phyloP scores from a whole-genome alignment of 148 eudicot species.

The Fagopyrum esculentum region DNA sequence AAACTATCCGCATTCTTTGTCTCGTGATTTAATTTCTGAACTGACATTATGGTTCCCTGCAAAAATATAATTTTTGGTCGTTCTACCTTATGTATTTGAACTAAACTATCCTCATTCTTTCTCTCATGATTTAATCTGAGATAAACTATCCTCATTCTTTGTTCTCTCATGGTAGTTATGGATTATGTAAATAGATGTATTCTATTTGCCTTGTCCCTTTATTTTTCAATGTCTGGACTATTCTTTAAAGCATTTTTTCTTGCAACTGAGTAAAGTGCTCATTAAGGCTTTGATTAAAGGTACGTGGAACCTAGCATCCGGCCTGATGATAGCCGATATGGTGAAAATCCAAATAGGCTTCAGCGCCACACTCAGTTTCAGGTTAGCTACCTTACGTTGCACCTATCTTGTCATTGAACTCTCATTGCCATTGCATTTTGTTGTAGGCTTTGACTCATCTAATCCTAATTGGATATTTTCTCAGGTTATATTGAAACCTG shows the following conservation, averaged over 20 bases:
- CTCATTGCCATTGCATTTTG: not conserved
- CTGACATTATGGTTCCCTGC: not conserved
- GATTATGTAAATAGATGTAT: not conserved
- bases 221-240: not conserved
- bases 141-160: not conserved
- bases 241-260: not conserved
- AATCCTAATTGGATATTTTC: constrained; percentile 18
- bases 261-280: not conserved
- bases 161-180: not conserved
- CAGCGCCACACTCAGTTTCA: constrained; percentile 99
- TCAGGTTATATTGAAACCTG: constrained; percentile 97
- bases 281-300: constrained; percentile 40
- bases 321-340: constrained; percentile 99
- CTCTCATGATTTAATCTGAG: too few relatives aligned
- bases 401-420: not conserved
- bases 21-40: not conserved
- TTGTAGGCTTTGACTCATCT: constrained; percentile 12
- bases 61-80: not conserved
- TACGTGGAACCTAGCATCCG: constrained; percentile 97
- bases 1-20: not conserved
- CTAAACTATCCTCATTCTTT: too few relatives aligned
- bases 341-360: constrained; percentile 98
- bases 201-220: not conserved
- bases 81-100: too few relatives aligned
- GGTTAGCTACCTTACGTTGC: constrained; percentile 29